phyloP scores from a whole-genome alignment of 345 rosid species.

The Cardamine occulta region DNA sequence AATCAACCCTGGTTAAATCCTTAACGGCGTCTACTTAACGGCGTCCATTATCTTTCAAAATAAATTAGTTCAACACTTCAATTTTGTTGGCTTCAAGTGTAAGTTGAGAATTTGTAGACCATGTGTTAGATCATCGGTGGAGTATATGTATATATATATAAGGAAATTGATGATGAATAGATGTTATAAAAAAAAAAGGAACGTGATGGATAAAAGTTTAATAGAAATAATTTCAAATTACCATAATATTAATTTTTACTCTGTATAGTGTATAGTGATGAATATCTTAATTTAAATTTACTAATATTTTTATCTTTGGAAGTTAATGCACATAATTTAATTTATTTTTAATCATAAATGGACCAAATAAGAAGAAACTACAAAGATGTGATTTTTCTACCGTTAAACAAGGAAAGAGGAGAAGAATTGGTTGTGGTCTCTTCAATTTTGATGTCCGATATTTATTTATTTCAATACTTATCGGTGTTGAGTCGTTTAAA shows the following conservation, averaged over 20 bases:
- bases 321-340: background rate
- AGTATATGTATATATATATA: background rate
- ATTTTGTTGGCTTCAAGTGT: no score
- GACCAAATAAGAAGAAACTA: background rate
- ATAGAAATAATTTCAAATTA: background rate
- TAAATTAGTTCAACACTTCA: no score
- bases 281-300: background rate
- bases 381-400: no score
- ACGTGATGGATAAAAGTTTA: background rate
- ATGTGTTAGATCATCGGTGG: no score
- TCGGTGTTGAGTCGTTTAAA: no score
- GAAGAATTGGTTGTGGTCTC: no score
- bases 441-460: no score
- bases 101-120: no score
- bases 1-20: conserved; percentile 25
- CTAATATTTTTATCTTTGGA: background rate
- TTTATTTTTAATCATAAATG: background rate
- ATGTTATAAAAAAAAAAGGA: no score
- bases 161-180: background rate
- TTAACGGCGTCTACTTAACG: conserved; percentile 21
- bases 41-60: background rate
- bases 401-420: no score
- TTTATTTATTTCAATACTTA: no score
- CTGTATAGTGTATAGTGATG: background rate
- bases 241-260: background rate